phyloP scores from a whole-genome alignment of 345 rosid genomes.

The Aquilaria malaccensis region DNA sequence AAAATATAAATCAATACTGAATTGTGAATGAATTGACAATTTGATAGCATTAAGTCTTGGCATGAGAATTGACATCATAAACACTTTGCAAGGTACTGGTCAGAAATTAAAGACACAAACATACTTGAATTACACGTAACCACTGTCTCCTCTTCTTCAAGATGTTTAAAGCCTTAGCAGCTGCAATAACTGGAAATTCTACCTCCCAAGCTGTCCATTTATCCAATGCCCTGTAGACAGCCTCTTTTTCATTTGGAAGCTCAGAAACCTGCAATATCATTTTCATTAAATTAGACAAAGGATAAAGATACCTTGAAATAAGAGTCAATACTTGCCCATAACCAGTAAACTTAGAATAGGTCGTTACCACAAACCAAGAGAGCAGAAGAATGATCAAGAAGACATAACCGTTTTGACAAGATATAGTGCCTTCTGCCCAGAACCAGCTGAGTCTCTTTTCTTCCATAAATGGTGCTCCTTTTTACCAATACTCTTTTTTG shows the following conservation, averaged over 20 bases:
- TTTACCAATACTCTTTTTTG: slow-evolving; percentile 36
- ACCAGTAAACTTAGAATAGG: not conserved
- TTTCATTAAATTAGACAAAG: not conserved
- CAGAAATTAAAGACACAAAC: not conserved
- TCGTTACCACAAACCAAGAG: not conserved
- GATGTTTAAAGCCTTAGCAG: slow-evolving; percentile 60
- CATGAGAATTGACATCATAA: not conserved
- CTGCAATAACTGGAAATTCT: slow-evolving; percentile 77
- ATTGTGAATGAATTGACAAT: not conserved
- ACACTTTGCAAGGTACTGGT: not conserved
- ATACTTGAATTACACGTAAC: slow-evolving; percentile 81
- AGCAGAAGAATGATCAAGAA: not conserved
- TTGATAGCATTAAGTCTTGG: not conserved
- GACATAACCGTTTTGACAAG: slow-evolving; percentile 62
- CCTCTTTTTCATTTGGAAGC: slow-evolving; percentile 74
- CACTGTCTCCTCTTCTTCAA: slow-evolving; percentile 64
- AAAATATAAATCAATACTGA: too few species aligned
- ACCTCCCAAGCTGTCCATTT: slow-evolving; percentile 89
- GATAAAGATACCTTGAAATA: not conserved
- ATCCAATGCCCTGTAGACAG: slow-evolving; percentile 74
- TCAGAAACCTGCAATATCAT: slow-evolving; percentile 50
- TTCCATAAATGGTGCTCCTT: slow-evolving; percentile 68
- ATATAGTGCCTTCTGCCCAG: slow-evolving; percentile 69
- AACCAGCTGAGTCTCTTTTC: slow-evolving; percentile 71
- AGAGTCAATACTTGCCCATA: not conserved